Conservation (phyloP, 1,139 yeast genomes). For the Debaryomyces psychrophilus region DNA sequence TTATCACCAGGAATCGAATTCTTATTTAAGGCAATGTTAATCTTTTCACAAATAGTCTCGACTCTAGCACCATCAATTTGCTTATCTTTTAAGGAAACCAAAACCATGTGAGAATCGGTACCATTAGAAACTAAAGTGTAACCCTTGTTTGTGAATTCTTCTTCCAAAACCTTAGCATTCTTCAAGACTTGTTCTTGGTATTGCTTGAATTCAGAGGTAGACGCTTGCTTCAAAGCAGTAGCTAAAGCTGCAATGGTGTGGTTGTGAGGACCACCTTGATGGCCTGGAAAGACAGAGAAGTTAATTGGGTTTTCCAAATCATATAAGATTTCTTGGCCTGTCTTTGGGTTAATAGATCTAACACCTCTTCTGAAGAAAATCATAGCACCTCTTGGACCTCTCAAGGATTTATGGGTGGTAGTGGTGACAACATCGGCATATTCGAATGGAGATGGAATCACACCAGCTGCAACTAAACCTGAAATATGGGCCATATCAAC, state of each 20-base stretch:
- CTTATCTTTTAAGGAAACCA: conserved; percentile 86
- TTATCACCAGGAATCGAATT: conserved; percentile 98
- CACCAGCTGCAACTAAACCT: conserved; percentile 95
- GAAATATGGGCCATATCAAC: conserved; percentile 99
- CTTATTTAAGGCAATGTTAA: conserved; percentile 95
- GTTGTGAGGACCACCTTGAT: conserved; percentile 99
- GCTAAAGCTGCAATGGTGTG: conserved; percentile 98
- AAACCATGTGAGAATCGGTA: conserved; percentile 95
- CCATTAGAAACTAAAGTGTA: conserved; percentile 90
- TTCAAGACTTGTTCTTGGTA: conserved; percentile 88
- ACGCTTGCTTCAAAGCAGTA: conserved; percentile 93
- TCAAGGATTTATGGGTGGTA: conserved; percentile 95
- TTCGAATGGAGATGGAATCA: conserved; percentile 93
- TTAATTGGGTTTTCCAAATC: conserved; percentile 94
- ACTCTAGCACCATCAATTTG: conserved; percentile 97
- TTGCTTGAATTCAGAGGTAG: conserved; percentile 85
- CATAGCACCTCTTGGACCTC: conserved; percentile 99
- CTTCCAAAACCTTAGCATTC: conserved; percentile 85
- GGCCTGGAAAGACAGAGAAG: conserved; percentile 99
- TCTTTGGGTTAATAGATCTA: conserved; percentile 84
- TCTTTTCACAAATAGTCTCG: conserved; percentile 91
- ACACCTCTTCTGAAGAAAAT: conserved; percentile 98
- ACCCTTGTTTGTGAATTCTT: conserved; percentile 68
- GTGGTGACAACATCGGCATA: conserved; percentile 97
- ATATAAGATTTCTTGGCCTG: conserved; percentile 85